Conservation (phyloP, 163 green algal genomes). For the Trebouxia gelatinosa region DNA sequence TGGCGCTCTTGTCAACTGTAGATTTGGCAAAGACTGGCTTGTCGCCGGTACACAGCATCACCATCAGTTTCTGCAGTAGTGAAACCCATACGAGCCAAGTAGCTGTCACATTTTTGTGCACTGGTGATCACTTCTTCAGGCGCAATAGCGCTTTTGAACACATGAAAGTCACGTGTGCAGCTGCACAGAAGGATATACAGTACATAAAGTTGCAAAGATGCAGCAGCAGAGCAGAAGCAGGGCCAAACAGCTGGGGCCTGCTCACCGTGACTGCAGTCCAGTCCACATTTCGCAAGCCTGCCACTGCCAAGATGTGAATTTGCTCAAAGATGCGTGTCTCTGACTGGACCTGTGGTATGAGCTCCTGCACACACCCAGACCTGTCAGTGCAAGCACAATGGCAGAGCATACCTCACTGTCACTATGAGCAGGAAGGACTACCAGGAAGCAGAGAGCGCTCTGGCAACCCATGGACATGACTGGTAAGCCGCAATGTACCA, state of each 20-base stretch:
- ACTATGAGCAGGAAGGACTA: no score
- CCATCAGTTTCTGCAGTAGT: conserved; percentile 15
- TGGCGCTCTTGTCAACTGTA: conserved; percentile 31
- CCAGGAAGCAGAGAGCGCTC: no score
- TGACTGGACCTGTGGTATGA: neutral
- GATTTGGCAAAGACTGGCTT: conserved; percentile 6
- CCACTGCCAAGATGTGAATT: neutral
- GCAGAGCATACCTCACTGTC: neutral
- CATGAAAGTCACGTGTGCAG: neutral
- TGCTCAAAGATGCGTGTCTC: conserved; percentile 9
- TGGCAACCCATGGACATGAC: neutral
- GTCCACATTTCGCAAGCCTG: conserved; percentile 1
- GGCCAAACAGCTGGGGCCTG: neutral
- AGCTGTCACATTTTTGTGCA: neutral
- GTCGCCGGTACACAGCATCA: conserved; percentile 8
- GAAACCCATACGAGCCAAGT: neutral
- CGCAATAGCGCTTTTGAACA: neutral
- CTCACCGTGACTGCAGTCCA: neutral
- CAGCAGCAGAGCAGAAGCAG: neutral
- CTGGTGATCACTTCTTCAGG: neutral
- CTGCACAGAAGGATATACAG: neutral
- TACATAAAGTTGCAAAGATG: neutral
- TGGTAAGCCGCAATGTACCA: neutral
- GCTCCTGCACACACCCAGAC: neutral
- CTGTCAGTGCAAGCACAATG: neutral